Evolutionary conservation across 2,329 filamentous ascomycete species (phyloP).

Genomic region (Exophiala oligosperma): DNA sequence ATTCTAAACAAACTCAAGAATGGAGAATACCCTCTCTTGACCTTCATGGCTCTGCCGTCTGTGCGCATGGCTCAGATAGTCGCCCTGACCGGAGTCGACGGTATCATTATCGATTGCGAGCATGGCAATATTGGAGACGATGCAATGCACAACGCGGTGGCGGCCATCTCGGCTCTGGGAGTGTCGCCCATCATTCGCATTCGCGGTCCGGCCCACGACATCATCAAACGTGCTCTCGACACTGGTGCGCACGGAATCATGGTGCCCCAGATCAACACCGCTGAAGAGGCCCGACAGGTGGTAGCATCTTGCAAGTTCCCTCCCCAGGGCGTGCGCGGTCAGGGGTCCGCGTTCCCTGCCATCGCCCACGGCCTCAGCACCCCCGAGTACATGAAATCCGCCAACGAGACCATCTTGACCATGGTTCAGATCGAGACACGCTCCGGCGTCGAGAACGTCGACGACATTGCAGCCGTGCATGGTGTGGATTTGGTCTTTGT

Average conservation of each 20-base stretch:
- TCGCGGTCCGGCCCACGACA: background rate
- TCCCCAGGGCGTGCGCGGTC: background rate
- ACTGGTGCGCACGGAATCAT: background rate
- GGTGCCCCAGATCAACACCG: background rate
- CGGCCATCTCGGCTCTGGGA: background rate
- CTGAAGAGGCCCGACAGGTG: background rate
- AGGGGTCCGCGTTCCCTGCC: background rate
- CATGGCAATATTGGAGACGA: background rate
- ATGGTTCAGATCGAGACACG: background rate
- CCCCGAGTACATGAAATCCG: background rate
- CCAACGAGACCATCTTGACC: background rate
- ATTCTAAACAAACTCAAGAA: constrained; percentile 46
- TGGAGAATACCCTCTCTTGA: constrained; percentile 47
- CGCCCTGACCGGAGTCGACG: constrained; percentile 50
- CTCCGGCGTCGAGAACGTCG: background rate
- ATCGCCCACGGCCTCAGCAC: background rate
- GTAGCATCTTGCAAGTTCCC: background rate
- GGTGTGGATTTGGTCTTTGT: background rate
- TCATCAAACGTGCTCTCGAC: background rate
- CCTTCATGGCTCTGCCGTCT: constrained; percentile 51
- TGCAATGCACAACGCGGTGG: background rate
- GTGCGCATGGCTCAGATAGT: constrained; percentile 54
- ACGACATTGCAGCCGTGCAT: background rate
- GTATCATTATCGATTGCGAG: too few species aligned
- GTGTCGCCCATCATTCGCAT: background rate